Evolutionary conservation across 768 basidiomycete genomes (phyloP).

Genomic region (Mycena rebaudengoi): DNA sequence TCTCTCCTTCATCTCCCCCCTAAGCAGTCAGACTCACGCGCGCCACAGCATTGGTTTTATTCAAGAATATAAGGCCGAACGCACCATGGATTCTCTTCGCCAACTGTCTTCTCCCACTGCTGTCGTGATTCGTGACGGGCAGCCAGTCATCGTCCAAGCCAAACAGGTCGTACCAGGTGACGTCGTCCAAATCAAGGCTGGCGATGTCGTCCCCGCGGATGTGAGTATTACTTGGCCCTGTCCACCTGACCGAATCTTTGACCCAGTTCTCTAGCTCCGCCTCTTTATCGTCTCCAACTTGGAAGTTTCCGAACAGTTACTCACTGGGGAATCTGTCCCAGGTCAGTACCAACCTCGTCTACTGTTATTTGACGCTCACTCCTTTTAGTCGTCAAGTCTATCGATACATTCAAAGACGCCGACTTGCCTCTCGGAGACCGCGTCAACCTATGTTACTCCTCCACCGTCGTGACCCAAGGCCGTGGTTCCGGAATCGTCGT

Average conservation of each 20-base stretch:
- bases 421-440: constrained; percentile 52
- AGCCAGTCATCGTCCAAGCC: constrained; percentile 49
- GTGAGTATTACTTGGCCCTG: constrained; percentile 27
- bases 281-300: constrained; percentile 55
- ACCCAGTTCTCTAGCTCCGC: constrained; percentile 39
- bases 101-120: constrained; percentile 58
- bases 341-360: constrained; percentile 35
- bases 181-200: constrained; percentile 47
- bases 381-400: constrained; percentile 48
- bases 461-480: constrained; percentile 55
- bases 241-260: too few species aligned
- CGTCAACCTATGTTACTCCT: constrained; percentile 53
- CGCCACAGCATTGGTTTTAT: constrained; percentile 50
- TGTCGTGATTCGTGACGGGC: constrained; percentile 51
- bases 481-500: constrained; percentile 57
- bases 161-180: constrained; percentile 56
- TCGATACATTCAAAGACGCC: constrained; percentile 37
- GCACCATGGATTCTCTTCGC: constrained; percentile 59
- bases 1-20: neutral
- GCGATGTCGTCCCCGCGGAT: constrained; percentile 58
- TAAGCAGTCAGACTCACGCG: too few species aligned
- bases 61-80: constrained; percentile 58
- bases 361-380: neutral
- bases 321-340: constrained; percentile 62
- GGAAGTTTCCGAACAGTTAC: constrained; percentile 59